Evolutionary conservation across 495 filamentous ascomycete genomes (phyloP).

Genomic region (Hypomontagnella monticulosa): DNA sequence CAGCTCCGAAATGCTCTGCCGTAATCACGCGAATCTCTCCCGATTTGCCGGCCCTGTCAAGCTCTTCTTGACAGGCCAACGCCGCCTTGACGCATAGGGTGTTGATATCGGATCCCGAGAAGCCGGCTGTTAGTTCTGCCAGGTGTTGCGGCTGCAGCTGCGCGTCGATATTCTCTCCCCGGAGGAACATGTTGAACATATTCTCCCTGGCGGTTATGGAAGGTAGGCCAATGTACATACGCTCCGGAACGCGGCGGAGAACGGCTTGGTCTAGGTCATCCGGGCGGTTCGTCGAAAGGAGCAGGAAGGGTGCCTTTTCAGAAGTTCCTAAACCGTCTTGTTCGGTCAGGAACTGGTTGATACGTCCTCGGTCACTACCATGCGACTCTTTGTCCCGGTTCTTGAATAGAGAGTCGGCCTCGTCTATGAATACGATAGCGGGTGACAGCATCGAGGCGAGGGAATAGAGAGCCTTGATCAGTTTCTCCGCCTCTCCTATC

Average conservation of each 20-base stretch:
- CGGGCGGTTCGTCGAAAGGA: constrained; percentile 37
- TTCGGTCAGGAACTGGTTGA: constrained; percentile 33
- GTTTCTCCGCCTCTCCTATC: constrained; percentile 33
- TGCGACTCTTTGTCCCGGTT: neutral
- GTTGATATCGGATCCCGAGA: constrained; percentile 38
- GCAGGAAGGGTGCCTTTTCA: constrained; percentile 24
- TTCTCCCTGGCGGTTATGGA: constrained; percentile 3
- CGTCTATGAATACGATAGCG: constrained; percentile 42
- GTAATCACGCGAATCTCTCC: too few relatives aligned
- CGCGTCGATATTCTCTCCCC: constrained; percentile 15
- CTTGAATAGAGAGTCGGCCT: constrained; percentile 36
- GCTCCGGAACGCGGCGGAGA: constrained; percentile 23
- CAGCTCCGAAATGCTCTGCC: too few relatives aligned
- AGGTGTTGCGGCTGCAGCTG: constrained; percentile 11
- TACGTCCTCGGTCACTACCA: neutral
- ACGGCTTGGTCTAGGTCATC: constrained; percentile 35
- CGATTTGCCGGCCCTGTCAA: too few relatives aligned
- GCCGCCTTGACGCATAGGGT: constrained; percentile 35
- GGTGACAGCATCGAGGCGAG: constrained; percentile 30
- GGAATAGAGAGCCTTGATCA: constrained; percentile 32
- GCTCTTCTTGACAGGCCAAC: constrained; percentile 2
- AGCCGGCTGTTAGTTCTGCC: constrained; percentile 13
- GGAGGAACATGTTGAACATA: constrained; percentile 33
- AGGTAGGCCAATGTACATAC: constrained; percentile 31
- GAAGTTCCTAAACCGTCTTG: constrained; percentile 21